Conservation (phyloP, 2,329 filamentous ascomycete species). For the Diaporthe amygdali region DNA sequence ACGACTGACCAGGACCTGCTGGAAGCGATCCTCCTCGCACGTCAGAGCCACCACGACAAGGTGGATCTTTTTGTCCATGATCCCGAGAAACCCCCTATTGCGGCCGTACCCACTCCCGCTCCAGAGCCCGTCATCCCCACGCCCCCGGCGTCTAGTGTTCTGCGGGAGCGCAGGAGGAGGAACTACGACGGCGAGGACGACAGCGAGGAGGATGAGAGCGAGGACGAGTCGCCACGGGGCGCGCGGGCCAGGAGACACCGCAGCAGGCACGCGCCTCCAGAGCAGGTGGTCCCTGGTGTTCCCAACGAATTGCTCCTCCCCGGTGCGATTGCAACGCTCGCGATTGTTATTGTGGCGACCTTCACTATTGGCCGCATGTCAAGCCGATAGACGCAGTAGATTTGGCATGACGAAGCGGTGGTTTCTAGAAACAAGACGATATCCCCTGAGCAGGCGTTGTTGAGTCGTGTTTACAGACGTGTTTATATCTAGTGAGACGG, state of each 20-base stretch:
- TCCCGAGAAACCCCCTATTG: slow-evolving; percentile 84
- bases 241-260: slow-evolving; percentile 50
- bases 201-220: slow-evolving; percentile 55
- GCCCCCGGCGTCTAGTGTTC: slow-evolving; percentile 53
- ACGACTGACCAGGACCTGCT: slow-evolving; percentile 93
- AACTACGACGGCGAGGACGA: slow-evolving; percentile 54
- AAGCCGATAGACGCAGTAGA: slow-evolving; percentile 47
- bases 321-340: slow-evolving; percentile 92
- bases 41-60: slow-evolving; percentile 81
- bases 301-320: slow-evolving; percentile 94
- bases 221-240: slow-evolving; percentile 43
- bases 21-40: slow-evolving; percentile 86
- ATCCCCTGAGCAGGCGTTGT: slow-evolving; percentile 27
- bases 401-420: not conserved
- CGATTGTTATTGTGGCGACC: slow-evolving; percentile 90
- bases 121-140: slow-evolving; percentile 48
- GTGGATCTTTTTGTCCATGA: slow-evolving; percentile 98
- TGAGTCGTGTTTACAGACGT: not conserved
- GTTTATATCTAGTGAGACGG: slow-evolving; percentile 7
- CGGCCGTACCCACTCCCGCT: slow-evolving; percentile 56
- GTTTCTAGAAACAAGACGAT: slow-evolving; percentile 12
- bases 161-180: slow-evolving; percentile 56
- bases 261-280: slow-evolving; percentile 37
- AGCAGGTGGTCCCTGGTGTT: slow-evolving; percentile 87
- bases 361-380: slow-evolving; percentile 82